These are phyloP conservation scores for Ganoderma lingzhi DNA, from an alignment of 1,284 basidiomycete genomes.

Conservation along the genomic window DNA sequence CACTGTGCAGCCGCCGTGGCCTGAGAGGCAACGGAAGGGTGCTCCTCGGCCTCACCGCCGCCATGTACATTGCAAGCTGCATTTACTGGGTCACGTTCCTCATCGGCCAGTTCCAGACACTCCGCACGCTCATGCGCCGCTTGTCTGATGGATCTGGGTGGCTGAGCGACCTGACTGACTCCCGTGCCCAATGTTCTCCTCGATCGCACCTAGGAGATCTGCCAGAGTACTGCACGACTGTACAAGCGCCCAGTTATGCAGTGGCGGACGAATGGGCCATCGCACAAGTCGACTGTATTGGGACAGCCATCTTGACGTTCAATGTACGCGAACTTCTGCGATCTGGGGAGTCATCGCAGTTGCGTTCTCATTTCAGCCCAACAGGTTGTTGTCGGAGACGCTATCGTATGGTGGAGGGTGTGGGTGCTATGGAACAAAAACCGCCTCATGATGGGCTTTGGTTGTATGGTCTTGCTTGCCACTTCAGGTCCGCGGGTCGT, in stretches of 20 bases:
- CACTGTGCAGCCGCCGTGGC: not conserved
- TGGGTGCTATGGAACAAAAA: constrained; percentile 2
- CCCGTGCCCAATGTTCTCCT: not conserved
- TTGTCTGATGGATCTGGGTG: not conserved
- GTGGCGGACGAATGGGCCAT: not conserved
- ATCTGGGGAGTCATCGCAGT: not conserved
- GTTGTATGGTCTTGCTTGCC: not conserved
- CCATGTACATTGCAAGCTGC: not conserved
- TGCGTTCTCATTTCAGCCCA: not conserved
- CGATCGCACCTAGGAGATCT: not conserved
- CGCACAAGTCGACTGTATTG: not conserved
- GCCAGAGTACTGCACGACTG: not conserved
- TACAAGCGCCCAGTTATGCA: no score
- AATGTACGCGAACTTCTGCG: not conserved
- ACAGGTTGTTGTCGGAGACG: not conserved
- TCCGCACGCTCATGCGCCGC: not conserved
- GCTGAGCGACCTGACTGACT: not conserved
- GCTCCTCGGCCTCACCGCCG: not conserved
- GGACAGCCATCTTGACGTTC: not conserved
- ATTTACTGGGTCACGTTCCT: not conserved
- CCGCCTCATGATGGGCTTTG: not conserved
- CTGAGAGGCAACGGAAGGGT: not conserved
- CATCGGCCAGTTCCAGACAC: not conserved
- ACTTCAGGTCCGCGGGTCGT: not conserved
- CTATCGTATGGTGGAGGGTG: constrained; percentile 8